A percentile compares a stretch with the other conserved stretches of the same genome.
Conservation (phyloP, 2,329 filamentous ascomycete genomes). For the Colletotrichum sidae region DNA sequence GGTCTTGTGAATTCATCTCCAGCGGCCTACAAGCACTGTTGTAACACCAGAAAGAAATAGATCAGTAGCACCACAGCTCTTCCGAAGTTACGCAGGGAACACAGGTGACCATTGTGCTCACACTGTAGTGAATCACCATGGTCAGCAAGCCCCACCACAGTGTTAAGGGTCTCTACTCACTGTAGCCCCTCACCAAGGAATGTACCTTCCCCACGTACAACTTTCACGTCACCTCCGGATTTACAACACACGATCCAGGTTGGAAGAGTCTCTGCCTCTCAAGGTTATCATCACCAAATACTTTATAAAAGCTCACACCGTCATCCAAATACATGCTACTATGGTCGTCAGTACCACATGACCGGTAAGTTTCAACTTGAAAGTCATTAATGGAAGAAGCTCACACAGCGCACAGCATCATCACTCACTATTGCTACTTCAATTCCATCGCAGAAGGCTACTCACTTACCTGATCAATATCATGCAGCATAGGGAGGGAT, state of each 20-base stretch:
- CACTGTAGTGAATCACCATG: too few relatives aligned
- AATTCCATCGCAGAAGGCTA: slow-evolving; percentile 14
- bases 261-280: not conserved
- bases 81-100: too few relatives aligned
- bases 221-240: slow-evolving; percentile 29
- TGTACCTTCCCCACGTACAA: slow-evolving; percentile 24
- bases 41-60: too few relatives aligned
- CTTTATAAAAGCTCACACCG: too few relatives aligned
- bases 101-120: too few relatives aligned
- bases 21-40: too few relatives aligned
- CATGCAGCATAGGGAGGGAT: slow-evolving; percentile 28
- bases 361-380: slow-evolving; percentile 4
- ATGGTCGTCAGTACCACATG: slow-evolving; percentile 11
- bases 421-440: not conserved
- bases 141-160: not conserved
- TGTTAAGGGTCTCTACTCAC: not conserved
- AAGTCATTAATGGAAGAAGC: slow-evolving; percentile 5
- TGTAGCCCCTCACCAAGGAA: slow-evolving; percentile 32
- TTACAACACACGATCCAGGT: slow-evolving; percentile 20
- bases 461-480: not conserved
- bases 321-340: not conserved
- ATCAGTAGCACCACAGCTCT: too few relatives aligned
- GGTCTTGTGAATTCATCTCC: too few relatives aligned
- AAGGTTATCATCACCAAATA: too few relatives aligned
- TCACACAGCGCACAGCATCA: slow-evolving; percentile 26